Evolutionary conservation across 495 filamentous ascomycete genomes (phyloP).

Genomic region (Penicillium crystallinum): DNA sequence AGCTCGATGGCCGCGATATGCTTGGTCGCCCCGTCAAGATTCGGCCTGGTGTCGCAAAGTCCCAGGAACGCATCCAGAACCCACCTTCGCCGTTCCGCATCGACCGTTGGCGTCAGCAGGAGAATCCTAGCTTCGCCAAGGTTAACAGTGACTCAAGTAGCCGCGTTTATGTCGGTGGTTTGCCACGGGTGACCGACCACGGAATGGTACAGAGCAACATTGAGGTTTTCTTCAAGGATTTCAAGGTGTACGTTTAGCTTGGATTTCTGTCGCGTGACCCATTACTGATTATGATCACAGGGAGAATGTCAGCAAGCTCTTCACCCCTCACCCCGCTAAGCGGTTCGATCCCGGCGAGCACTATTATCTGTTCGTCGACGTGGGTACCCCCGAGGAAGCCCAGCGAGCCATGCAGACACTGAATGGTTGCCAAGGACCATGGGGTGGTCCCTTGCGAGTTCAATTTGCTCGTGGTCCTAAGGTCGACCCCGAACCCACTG

Average conservation of each 20-base stretch:
- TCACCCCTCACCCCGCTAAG: constrained; percentile 52
- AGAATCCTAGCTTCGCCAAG: constrained; percentile 16
- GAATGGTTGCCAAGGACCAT: constrained; percentile 38
- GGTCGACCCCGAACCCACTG: background rate
- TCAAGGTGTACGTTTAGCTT: constrained; percentile 39
- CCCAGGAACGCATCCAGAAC: constrained; percentile 17
- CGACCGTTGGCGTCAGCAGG: constrained; percentile 37
- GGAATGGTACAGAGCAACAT: constrained; percentile 49
- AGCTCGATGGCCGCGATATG: constrained; percentile 48
- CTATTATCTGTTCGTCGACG: constrained; percentile 66
- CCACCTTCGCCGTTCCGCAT: constrained; percentile 23
- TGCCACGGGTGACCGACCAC: constrained; percentile 54
- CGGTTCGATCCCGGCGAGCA: constrained; percentile 50
- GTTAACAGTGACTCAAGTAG: constrained; percentile 40
- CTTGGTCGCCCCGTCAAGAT: constrained; percentile 55
- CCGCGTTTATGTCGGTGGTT: constrained; percentile 59
- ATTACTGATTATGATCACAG: constrained; percentile 13
- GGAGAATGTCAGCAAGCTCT: constrained; percentile 59
- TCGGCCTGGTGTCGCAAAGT: constrained; percentile 52
- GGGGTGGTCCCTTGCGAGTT: constrained; percentile 44
- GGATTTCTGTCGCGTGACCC: background rate
- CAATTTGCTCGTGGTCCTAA: constrained; percentile 34
- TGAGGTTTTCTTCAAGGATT: constrained; percentile 53
- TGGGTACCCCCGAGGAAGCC: constrained; percentile 51
- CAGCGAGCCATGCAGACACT: constrained; percentile 41